These are phyloP conservation scores for Epicoccum nigrum DNA, from an alignment of 2,329 filamentous ascomycete species.

Conservation along the genomic window DNA sequence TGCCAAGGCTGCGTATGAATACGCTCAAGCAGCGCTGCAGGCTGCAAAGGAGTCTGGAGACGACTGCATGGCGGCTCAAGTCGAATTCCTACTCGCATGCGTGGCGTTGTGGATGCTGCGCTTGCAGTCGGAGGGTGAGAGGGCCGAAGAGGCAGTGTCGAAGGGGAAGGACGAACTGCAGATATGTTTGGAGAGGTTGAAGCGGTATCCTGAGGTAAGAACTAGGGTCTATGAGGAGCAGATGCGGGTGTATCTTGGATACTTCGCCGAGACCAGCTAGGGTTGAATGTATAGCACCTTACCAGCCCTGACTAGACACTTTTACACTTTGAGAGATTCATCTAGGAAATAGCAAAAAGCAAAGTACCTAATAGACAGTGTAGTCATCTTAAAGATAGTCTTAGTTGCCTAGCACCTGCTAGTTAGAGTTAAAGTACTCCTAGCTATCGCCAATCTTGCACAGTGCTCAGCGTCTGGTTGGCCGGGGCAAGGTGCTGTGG, in stretches of 20 bases:
- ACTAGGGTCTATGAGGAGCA: not conserved
- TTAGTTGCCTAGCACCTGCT: too few species aligned
- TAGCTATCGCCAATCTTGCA: too few species aligned
- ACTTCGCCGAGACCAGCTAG: not conserved
- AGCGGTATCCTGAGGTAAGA: not conserved
- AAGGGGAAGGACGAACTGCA: not conserved
- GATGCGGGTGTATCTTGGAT: not conserved
- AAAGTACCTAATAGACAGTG: too few species aligned
- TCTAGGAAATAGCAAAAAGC: too few species aligned
- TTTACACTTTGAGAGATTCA: too few species aligned
- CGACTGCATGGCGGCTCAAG: conserved; percentile 20
- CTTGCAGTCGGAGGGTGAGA: not conserved
- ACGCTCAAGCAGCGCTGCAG: conserved; percentile 15
- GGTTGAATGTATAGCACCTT: too few species aligned
- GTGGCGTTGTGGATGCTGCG: conserved; percentile 20
- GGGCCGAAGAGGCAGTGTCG: not conserved
- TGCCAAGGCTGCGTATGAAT: conserved; percentile 18
- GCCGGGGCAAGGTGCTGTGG: too few species aligned
- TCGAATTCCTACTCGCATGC: conserved; percentile 18
- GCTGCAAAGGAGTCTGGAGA: conserved; percentile 12
- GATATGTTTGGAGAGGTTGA: not conserved
- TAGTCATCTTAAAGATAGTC: too few species aligned
- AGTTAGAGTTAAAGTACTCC: too few species aligned
- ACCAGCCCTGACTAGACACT: too few species aligned
- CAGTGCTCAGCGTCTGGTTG: too few species aligned